Base-by-base conservation (phyloP, 2,329 filamentous ascomycete genomes). In the Diaporthe vaccinii region DNA sequence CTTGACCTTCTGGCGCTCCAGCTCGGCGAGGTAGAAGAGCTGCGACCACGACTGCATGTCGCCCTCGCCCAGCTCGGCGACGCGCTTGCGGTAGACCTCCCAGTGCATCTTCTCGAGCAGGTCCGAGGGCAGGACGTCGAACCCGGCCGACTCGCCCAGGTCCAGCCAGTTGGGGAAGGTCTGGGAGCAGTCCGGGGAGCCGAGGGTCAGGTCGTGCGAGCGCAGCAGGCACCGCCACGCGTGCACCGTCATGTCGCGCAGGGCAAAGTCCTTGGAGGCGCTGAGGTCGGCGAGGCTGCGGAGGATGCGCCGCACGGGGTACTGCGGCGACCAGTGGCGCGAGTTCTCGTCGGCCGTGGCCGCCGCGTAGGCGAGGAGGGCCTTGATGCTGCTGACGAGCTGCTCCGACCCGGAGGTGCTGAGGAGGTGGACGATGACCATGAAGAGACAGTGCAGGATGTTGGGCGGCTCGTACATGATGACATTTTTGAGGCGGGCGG, bases 1-100 rank as follows among this genome's bases (percentile, higher is more conserved):
- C 9, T 70, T 51, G 1, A 75, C 73, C 62, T 75, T 75, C 22
- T 76, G 75, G n/a, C 75, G 73, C 62, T 76, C 73, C 62, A 76
- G 55, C 70, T 76, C 75, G 6, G 55, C 51, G 36, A 76, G 61
- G 39, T 59, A 75, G 39, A 59, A 73, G 31, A 76, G 36, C 46
- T 75, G 69, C 14, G 44, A 67, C 68, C 59, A 67, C 20, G 75
- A 46, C 44, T 51, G 49, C 31, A 34, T 58, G 53, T 65, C 46
- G 1, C 8, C 51, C 25, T 46, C 69, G 25, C 49, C 73, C 17
- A 22, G 6, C 39, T 44, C 41, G 49, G 62, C 55, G 41, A 53
- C 55, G 15, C 31, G 57, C 28, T 31, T 61, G 28, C 72, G n/a
- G 70, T 75, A 75, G 10, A 58, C 62, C 31, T 71, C 61, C 73